Percentiles rank a stretch among this genome's conserved stretches.
Evolutionary conservation across 2,329 filamentous ascomycete genomes (phyloP).

Genomic region (Alternaria dauci): DNA sequence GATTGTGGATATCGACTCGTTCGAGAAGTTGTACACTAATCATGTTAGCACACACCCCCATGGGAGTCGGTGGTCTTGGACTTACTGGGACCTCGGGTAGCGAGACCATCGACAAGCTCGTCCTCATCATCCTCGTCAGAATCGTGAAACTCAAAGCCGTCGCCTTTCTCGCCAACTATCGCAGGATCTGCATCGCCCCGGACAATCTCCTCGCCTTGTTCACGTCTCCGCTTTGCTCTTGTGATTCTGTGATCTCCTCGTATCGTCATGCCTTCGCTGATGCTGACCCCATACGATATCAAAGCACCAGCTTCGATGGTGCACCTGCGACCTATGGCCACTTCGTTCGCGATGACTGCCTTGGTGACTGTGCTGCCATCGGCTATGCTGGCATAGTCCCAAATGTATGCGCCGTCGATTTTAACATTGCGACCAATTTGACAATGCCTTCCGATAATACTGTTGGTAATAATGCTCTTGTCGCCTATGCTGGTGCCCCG

Average conservation of each 20-base stretch:
- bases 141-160: slow-evolving; percentile 66
- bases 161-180: slow-evolving; percentile 66
- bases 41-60: slow-evolving; percentile 23
- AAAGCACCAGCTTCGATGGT: slow-evolving; percentile 76
- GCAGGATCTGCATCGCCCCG: slow-evolving; percentile 55
- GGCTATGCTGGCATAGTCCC: slow-evolving; percentile 81
- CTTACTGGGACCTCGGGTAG: slow-evolving; percentile 47
- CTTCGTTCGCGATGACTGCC: slow-evolving; percentile 79
- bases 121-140: slow-evolving; percentile 72
- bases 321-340: slow-evolving; percentile 74
- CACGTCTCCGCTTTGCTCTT: slow-evolving; percentile 56
- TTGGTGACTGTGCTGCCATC: slow-evolving; percentile 75
- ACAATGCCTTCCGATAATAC: slow-evolving; percentile 84
- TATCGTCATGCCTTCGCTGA: slow-evolving; percentile 68
- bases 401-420: slow-evolving; percentile 83
- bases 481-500: slow-evolving; percentile 78
- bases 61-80: background rate
- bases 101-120: slow-evolving; percentile 56
- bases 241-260: slow-evolving; percentile 56
- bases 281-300: slow-evolving; percentile 78
- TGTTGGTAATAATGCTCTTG: slow-evolving; percentile 73
- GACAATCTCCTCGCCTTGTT: slow-evolving; percentile 52
- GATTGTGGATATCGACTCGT: slow-evolving; percentile 71
- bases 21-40: slow-evolving; percentile 61
- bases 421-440: slow-evolving; percentile 84